Percentiles rank a stretch among this genome's conserved stretches.
Conservation (phyloP, 352 stramenopile species). For the Globisporangium mamillatum region DNA sequence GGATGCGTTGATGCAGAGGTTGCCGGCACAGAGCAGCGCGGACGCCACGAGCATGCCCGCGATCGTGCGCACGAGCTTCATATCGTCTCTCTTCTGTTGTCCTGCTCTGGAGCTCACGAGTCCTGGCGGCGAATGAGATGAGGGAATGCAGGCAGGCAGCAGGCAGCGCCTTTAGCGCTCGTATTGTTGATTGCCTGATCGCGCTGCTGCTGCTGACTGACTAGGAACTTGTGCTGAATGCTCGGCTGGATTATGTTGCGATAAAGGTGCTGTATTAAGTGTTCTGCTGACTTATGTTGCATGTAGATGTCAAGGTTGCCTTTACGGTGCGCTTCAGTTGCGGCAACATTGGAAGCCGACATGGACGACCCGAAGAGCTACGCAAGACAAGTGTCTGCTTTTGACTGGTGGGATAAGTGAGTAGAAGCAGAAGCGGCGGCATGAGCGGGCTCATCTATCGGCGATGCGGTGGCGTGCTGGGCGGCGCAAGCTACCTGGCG, state of each 20-base stretch:
- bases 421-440: not conserved
- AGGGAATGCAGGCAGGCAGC: not conserved
- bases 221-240: not conserved
- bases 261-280: conserved; percentile 2
- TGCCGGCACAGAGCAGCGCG: conserved; percentile 73
- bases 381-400: not conserved
- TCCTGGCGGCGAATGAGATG: not conserved
- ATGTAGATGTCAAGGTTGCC: not conserved
- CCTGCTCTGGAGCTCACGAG: not conserved
- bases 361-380: not conserved
- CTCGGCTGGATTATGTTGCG: not conserved
- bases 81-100: conserved; percentile 14
- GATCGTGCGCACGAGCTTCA: conserved; percentile 54
- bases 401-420: conserved; percentile 5
- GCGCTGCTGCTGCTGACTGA: not conserved
- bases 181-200: not conserved
- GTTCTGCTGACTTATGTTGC: not conserved
- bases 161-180: not conserved
- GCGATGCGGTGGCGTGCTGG: conserved; percentile 13
- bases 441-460: conserved; percentile 28
- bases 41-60: conserved; percentile 62
- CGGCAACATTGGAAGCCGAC: not conserved
- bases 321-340: conserved; percentile 1
- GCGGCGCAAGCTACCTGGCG: conserved; percentile 14
- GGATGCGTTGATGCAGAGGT: conserved; percentile 84